Base-by-base conservation (phyloP, 371 early-diverging fungal species). In the Actinomucor elegans region DNA sequence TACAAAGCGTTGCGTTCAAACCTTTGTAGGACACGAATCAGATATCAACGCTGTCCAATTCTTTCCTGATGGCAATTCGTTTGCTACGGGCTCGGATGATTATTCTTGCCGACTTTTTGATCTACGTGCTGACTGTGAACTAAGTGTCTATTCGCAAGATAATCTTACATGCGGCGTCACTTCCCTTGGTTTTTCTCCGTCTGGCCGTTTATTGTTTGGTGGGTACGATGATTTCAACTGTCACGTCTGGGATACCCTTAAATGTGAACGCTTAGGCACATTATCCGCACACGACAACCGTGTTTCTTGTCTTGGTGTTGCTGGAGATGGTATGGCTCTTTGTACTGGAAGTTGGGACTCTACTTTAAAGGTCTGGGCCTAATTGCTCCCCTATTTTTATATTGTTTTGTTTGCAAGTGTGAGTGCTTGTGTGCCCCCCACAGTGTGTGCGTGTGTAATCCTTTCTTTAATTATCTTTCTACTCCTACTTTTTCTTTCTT, bases 191-290 rank as follows among this genome's bases (percentile, higher is more conserved):
- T 99, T 99, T 66, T 94, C 95, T 27, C 82, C 91, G 32, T 95
- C 96, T 9, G 99, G 99, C 6, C 85, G 99, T 26, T 72, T 98
- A 24, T 64, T 98, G 53, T 99, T 99, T 81, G 96, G 97, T 26
- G 99, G 98, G 20, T 98, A 97, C 64, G 99, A 99, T 67, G 98
- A 99, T 71, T 97, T 92, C 69, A 96, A 95, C 71, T 94, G 96
- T 81, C 93, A 97, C 58, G 98, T 96, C 3, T 98, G 98, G 98
- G 98, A 98, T 70, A 94, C 96, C 10, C 83, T 98, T 43, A 93
- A 94, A 70, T 93, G 94, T 45, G 92, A 96, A 48, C 83, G 97
- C 48, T 95, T 96, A 18, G 96, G 97, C 38, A 92, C 94, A 1
- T 68, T 98, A 51, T 86, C 93, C 36, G 91, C 90, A 17, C 98